Evolutionary conservation across 176 grass and related monocot species (phyloP).

Genomic region (Thinopyrum elongatum): DNA sequence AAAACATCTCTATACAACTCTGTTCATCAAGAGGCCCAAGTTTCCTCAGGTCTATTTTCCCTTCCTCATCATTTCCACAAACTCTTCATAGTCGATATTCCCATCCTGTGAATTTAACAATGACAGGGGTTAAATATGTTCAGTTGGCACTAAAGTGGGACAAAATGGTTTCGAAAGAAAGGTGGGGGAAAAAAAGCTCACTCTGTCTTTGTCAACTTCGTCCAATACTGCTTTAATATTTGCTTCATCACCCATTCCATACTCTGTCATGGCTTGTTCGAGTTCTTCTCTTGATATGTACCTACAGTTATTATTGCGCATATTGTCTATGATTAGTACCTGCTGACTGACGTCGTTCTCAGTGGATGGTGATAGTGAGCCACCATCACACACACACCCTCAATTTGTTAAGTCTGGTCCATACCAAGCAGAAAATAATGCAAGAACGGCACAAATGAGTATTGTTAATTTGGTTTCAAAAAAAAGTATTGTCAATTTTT

Average conservation of each 20-base stretch:
- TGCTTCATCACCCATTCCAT: slow-evolving; percentile 71
- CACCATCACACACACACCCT: neutral
- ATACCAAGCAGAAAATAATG: slow-evolving; percentile 5
- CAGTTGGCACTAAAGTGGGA: neutral
- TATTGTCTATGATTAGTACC: slow-evolving; percentile 16
- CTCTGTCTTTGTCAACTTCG: slow-evolving; percentile 76
- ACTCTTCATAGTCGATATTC: slow-evolving; percentile 78
- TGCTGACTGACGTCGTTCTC: neutral
- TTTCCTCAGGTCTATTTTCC: slow-evolving; percentile 39
- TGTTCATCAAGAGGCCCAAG: slow-evolving; percentile 14
- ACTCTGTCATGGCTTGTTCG: slow-evolving; percentile 64
- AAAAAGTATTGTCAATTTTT: neutral
- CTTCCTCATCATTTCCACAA: slow-evolving; percentile 84
- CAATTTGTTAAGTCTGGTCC: neutral
- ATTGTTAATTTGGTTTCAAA: too few relatives aligned
- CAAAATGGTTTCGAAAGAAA: neutral
- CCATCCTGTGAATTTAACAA: slow-evolving; percentile 52
- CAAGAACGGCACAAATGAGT: neutral
- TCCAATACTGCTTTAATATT: slow-evolving; percentile 75
- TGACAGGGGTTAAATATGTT: slow-evolving; percentile 1
- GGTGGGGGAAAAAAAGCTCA: slow-evolving; percentile 10
- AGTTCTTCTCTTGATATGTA: slow-evolving; percentile 97
- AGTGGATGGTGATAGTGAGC: neutral
- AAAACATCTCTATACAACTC: slow-evolving; percentile 27
- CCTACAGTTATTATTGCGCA: slow-evolving; percentile 43